Base-by-base conservation (phyloP, 805 yeast species). In the Candida quercuum region DNA sequence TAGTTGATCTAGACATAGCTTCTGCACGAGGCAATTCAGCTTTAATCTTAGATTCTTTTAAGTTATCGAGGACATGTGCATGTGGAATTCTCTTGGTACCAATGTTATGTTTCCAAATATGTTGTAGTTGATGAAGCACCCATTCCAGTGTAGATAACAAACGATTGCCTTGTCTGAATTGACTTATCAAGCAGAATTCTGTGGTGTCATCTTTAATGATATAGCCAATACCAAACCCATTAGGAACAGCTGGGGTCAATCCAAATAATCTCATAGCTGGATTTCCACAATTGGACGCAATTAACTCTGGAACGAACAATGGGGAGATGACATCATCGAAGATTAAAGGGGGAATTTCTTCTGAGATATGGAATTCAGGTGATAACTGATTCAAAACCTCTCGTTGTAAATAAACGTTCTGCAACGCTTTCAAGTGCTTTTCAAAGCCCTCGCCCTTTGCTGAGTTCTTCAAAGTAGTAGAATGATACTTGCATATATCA, bases 181-280 rank as follows among this genome's bases (percentile, higher is more conserved):
- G 88, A 12, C 95, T 86, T 23, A 91, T 81, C 16, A 86, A 75
- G 30, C 95, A 85, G n/a, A 88, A 69, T 22, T 85, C 78, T 26
- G 87, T 81, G 28, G 78, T 76, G 52, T 88, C 93, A 38, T 74
- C 78, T 56, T 87, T 89, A 48, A 88, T 80, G 45, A 87, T 86
- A 55, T 88, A 88, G 2, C 96, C 96, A 18, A 88, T 70, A n/a
- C 96, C 96, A 60, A 82, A 87, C 0, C 97, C 97, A 51, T 84
- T 87, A 32, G 87, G 79, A 15, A 78, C 71, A 2, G 89, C 93
- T 2, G 97, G 96, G 0, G 95, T 91, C 41, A 88, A 78, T 2
- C 96, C 96, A 64, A 88, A 88, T 24, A 85, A 66, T 37, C 81
- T 79, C 52, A 88, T 72, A 1, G 96, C 86, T 10, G 95, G 88